Base-by-base conservation (phyloP, 192 early-diverging fungal genomes). In the Podila epicladia region DNA sequence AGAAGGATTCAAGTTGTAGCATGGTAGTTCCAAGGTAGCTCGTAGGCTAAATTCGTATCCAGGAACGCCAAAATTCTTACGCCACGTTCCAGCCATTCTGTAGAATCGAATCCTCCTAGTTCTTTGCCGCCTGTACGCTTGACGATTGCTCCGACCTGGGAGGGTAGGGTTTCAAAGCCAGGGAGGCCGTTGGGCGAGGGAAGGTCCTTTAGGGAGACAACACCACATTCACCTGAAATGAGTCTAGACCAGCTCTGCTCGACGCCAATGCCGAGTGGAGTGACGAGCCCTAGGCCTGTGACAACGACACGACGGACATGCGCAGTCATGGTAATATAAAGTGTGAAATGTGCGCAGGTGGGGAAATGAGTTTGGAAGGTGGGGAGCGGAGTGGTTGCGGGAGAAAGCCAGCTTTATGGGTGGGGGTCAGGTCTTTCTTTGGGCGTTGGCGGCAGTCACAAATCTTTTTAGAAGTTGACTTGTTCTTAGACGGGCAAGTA, bases 211-310 rank as follows among this genome's bases (percentile, higher is more conserved):
- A 96, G 82, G 19, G 93, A 94, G 31, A 89, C 85, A 58, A 99
- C 89, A 19, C 96, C 97, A 72, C 91, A 94, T 28, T 88, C 69
- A 2, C 89, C 90, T 9, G 89, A 88, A 37, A 97, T 63, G 29
- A 99, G 85, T 64, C 83, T 87, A 20, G 78, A 73, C 96, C 96
- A 99, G 0, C 88, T 85, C 26, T 84, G 76, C 57, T 83, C 75
- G 19, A 93, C 90, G 62, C 95, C 94, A 2, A 90, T 89, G 57
- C 93, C 96, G 19, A 99, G 87, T 3, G 97, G 97, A 22, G 96
- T 96, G 35, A 99, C 93, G 20, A 97, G 84, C 8, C 97, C 97
- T 7, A 99, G 87, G 6, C 97, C 97, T 22, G 97, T 99, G 15
- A 99, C 96, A 5, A 97, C 97, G 2, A 99, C 97, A n/a, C 95